These are phyloP conservation scores for Fraxinus latifolia DNA, from an alignment of 305 asterid genomes.

Conservation along the genomic window DNA sequence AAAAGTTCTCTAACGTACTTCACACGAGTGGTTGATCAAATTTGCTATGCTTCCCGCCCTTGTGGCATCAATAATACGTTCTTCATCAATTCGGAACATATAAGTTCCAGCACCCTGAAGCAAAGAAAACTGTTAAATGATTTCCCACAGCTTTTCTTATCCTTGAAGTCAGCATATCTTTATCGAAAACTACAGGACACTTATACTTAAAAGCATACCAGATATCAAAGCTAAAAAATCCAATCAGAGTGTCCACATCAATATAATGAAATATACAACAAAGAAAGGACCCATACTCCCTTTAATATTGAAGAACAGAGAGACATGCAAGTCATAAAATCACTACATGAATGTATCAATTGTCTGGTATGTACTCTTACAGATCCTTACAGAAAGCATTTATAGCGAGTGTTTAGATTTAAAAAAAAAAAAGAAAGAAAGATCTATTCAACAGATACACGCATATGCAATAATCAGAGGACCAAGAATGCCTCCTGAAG, in stretches of 20 bases:
- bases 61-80: slow-evolving; percentile 92
- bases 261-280: background rate
- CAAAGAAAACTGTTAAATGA: slow-evolving; percentile 16
- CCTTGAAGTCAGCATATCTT: slow-evolving; percentile 14
- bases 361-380: background rate
- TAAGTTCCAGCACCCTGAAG: slow-evolving; percentile 98
- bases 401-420: background rate
- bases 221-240: slow-evolving; percentile 4
- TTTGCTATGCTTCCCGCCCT: slow-evolving; percentile 95
- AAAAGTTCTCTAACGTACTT: slow-evolving; percentile 50
- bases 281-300: background rate
- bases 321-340: background rate
- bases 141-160: slow-evolving; percentile 7
- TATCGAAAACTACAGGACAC: slow-evolving; percentile 6
- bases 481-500: slow-evolving; percentile 7
- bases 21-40: slow-evolving; percentile 95
- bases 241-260: background rate
- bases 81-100: slow-evolving; percentile 89
- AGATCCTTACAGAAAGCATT: slow-evolving; percentile 10
- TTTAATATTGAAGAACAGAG: background rate
- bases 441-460: background rate
- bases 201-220: slow-evolving; percentile 6
- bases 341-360: background rate
- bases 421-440: background rate
- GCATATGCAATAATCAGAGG: slow-evolving; percentile 10